Percentiles rank a stretch among this genome's conserved stretches.
These are phyloP conservation scores for Neonectria neomacrospora DNA, from an alignment of 2,329 filamentous ascomycete genomes.

Conservation along the genomic window DNA sequence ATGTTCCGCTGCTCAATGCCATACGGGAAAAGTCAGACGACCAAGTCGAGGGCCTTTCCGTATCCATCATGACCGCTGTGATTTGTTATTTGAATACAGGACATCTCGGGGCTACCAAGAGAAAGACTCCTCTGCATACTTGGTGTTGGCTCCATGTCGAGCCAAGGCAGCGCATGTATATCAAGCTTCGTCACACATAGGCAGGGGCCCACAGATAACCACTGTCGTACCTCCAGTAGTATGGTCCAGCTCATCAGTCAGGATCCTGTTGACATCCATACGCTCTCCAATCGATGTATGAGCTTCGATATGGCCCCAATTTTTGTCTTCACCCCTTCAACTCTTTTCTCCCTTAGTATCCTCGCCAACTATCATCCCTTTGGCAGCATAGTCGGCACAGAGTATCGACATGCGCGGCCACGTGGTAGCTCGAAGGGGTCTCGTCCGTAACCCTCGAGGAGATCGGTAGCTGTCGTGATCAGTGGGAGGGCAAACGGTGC, in stretches of 20 bases:
- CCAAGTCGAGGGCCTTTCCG: too few species aligned
- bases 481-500: background rate
- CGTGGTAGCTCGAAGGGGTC: background rate
- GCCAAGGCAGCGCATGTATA: background rate
- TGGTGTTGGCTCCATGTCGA: background rate
- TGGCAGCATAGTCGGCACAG: slow-evolving; percentile 28
- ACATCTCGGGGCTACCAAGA: background rate
- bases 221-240: background rate
- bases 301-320: slow-evolving; percentile 45
- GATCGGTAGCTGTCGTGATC: background rate
- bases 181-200: background rate
- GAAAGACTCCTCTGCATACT: background rate
- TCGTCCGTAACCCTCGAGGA: background rate
- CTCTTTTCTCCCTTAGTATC: background rate
- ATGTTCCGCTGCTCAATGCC: too few species aligned
- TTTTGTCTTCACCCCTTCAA: background rate
- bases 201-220: background rate
- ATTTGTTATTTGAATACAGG: too few species aligned
- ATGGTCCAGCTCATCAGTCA: background rate
- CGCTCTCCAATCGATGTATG: background rate
- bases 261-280: background rate
- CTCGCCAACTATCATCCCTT: slow-evolving; percentile 36
- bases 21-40: too few species aligned
- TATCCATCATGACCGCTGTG: too few species aligned
- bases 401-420: background rate